Evolutionary conservation across 306 rosid species (phyloP), one percentile per base, ranked within the genome.

Genomic region (Cicer cuneatum): DNA sequence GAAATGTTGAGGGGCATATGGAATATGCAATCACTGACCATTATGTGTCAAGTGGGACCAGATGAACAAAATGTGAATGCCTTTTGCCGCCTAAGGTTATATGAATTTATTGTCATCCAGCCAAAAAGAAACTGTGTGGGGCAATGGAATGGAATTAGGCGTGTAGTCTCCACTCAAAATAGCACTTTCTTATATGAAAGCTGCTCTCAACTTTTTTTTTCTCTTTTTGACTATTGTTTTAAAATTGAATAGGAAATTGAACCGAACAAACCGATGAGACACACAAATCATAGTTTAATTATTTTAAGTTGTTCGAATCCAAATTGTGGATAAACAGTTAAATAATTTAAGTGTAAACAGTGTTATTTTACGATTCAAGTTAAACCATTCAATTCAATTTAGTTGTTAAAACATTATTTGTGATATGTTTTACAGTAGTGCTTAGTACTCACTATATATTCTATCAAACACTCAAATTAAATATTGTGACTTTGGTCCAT

Each of bases 111-210:
- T 35, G 57, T 65, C 64, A 54, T 70, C 67, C 78, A 53, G 13
- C 81, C 61, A 52, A 61, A 16, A 69, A 51, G 24, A 42, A 53
- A 41, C 10, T 56, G 74, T 45, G 80, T 76, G 75, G 62, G 74
- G 43, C 49, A 53, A 52, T 15, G 11, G 7, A 53, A 52, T 15
- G 11, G 7, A 53, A 37, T 43, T 24, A 67, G 40, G 69, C 74
- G 63, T 71, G 73, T 38, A 37, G 24, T 14, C 47, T 72, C 83
- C 83, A 76, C 80, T 54, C 52, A 51, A 75, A 49, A 18, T 49
- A 49, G n/a, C 48, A 60, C 13, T 73, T 73, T 39, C 46, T 60
- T 37, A 33, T 37, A 33, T 39, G 71, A 24, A 62, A 63, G 40
- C 51, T 62, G 41, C 7, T 12, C 7, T 19, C 53, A 21, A 39